Conservation (phyloP, 352 stramenopile genomes). For the Phytophthora tubulina region DNA sequence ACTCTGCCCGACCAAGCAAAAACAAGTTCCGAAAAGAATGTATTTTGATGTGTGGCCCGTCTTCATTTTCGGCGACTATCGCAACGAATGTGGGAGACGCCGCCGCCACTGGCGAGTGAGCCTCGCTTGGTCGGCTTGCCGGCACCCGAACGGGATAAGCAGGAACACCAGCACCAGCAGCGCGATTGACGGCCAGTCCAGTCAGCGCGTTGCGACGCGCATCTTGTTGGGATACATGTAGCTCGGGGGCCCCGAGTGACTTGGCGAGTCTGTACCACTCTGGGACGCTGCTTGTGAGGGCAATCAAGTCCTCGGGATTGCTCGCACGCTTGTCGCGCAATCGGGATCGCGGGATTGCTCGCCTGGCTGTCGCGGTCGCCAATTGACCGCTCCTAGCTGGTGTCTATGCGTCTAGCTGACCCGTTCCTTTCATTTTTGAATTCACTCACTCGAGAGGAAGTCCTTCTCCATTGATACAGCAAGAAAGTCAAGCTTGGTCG, state of each 20-base stretch:
- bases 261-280: slow-evolving; percentile 2
- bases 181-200: no score
- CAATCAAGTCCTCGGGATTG: slow-evolving; percentile 13
- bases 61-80: no score
- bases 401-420: neutral
- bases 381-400: neutral
- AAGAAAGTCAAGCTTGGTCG: slow-evolving; percentile 4
- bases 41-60: no score
- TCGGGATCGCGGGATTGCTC: neutral
- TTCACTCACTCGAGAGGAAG: slow-evolving; percentile 14
- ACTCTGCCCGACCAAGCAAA: no score
- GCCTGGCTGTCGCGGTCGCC: neutral
- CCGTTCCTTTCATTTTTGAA: slow-evolving; percentile 23
- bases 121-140: no score
- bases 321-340: slow-evolving; percentile 14
- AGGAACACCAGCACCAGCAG: no score
- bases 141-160: no score
- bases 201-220: neutral
- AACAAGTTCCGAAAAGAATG: no score
- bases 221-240: neutral
- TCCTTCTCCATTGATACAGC: slow-evolving; percentile 9
- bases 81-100: no score
- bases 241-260: no score
- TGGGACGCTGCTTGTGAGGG: slow-evolving; percentile 10
- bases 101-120: no score